A percentile compares a stretch with the other conserved stretches of the same genome.
Evolutionary conservation across 2,329 filamentous ascomycete genomes (phyloP).

Genomic region (Chalaropsis ovoidea): DNA sequence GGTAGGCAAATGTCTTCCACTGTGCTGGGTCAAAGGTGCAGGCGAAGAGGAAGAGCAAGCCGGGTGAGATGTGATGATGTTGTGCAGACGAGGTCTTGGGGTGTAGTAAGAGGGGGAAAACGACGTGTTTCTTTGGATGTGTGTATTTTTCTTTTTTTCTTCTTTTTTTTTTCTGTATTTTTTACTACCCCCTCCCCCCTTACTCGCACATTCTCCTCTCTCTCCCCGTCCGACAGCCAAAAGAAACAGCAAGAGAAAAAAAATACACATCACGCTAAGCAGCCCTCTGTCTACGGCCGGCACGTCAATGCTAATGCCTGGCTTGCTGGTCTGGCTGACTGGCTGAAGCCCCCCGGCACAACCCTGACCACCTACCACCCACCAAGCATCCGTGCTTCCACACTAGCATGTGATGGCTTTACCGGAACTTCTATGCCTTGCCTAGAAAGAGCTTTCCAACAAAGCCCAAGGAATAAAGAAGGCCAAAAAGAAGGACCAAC

Average conservation of each 20-base stretch:
- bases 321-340: no score
- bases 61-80: background rate
- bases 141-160: background rate
- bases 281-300: background rate
- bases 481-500: background rate
- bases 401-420: constrained; percentile 13
- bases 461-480: constrained; percentile 3
- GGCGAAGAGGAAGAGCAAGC: background rate
- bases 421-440: background rate
- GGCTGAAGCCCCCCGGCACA: constrained; percentile 1
- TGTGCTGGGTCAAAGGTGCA: constrained; percentile 1
- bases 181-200: background rate
- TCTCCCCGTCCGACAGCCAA: background rate
- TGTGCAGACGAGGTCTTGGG: background rate
- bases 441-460: background rate
- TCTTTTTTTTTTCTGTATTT: background rate
- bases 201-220: background rate
- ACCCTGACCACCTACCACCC: background rate
- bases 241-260: background rate
- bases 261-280: background rate
- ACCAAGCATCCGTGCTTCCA: constrained; percentile 5
- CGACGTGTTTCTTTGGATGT: background rate
- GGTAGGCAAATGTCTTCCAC: background rate
- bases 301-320: background rate
- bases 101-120: background rate